Evolutionary conservation across 1,139 yeast species (phyloP).

Genomic region (Pichia sp.): DNA sequence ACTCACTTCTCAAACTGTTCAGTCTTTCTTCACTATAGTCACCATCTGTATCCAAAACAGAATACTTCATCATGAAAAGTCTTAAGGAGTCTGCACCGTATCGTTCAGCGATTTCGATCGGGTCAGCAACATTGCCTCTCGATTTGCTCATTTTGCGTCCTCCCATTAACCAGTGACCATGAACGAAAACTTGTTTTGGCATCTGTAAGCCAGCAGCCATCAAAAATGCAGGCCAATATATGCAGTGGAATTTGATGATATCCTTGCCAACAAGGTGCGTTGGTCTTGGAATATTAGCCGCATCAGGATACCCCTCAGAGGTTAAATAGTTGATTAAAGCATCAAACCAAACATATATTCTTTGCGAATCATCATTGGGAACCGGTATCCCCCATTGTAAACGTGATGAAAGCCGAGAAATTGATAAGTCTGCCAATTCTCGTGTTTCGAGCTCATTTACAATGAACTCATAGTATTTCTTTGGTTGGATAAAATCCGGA

Average conservation of each 20-base stretch:
- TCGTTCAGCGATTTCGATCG: conserved; percentile 53
- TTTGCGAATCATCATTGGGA: conserved; percentile 74
- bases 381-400: conserved; percentile 89
- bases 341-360: conserved; percentile 95
- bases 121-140: conserved; percentile 94
- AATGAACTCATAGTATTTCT: conserved; percentile 50
- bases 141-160: conserved; percentile 94
- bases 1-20: conserved; percentile 49
- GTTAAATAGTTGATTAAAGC: conserved; percentile 86
- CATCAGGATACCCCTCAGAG: conserved; percentile 52
- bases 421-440: conserved; percentile 63
- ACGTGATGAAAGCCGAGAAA: conserved; percentile 77
- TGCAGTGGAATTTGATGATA: conserved; percentile 79
- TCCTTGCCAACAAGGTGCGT: conserved; percentile 91
- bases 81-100: conserved; percentile 69
- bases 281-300: conserved; percentile 41
- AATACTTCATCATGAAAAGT: conserved; percentile 72
- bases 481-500: conserved; percentile 64
- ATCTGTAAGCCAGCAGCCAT: conserved; percentile 72
- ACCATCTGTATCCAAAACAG: conserved; percentile 72
- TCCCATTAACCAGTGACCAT: conserved; percentile 89
- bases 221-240: conserved; percentile 92
- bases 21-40: conserved; percentile 67
- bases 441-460: conserved; percentile 51
- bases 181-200: conserved; percentile 78